Conservation (phyloP, 495 filamentous ascomycete genomes). For the Choiromyces venosus region DNA sequence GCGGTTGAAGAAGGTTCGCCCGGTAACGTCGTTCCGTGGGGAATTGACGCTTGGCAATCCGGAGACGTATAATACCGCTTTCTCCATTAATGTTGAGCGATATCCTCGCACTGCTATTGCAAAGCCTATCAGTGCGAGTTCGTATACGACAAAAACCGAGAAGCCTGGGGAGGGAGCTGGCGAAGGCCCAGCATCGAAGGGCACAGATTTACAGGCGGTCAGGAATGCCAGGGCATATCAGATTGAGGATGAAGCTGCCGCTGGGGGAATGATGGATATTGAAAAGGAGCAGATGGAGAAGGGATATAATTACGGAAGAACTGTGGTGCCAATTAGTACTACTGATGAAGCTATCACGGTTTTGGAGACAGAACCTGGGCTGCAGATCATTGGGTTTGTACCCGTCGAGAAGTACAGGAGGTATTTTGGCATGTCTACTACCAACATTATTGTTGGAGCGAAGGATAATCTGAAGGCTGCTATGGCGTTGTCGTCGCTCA, state of each 20-base stretch:
- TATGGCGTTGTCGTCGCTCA: constrained; percentile 81
- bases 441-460: constrained; percentile 66
- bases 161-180: constrained; percentile 42
- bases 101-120: constrained; percentile 79
- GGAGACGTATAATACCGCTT: constrained; percentile 63
- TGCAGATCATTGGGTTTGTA: constrained; percentile 85
- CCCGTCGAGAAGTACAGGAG: constrained; percentile 71
- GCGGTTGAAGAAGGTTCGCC: constrained; percentile 63
- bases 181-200: constrained; percentile 46
- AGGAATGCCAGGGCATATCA: constrained; percentile 71
- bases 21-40: constrained; percentile 73
- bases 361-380: constrained; percentile 64
- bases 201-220: constrained; percentile 55
- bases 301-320: constrained; percentile 90
- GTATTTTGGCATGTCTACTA: constrained; percentile 75
- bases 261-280: constrained; percentile 79
- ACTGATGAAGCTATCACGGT: constrained; percentile 76
- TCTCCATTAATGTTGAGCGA: constrained; percentile 81
- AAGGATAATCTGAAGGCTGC: constrained; percentile 66
- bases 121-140: constrained; percentile 65
- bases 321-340: constrained; percentile 79
- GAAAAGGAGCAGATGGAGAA: constrained; percentile 78
- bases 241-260: constrained; percentile 63
- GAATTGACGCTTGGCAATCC: constrained; percentile 73
- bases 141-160: constrained; percentile 57